These are phyloP conservation scores for Coniferiporia sulphurascens DNA, from an alignment of 1,284 basidiomycete genomes.

Conservation along the genomic window DNA sequence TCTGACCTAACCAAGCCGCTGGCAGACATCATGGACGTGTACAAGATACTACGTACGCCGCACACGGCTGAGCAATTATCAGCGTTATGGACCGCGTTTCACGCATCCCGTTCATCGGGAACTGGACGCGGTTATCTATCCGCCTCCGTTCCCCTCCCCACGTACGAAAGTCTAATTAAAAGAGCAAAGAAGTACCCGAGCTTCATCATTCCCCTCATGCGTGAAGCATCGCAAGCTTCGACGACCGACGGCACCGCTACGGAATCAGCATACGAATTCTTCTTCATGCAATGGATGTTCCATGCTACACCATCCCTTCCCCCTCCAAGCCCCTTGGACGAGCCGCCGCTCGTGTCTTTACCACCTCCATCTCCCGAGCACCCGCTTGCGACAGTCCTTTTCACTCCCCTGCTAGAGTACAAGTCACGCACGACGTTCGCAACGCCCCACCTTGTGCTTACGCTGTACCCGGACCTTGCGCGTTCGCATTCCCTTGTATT, in stretches of 20 bases:
- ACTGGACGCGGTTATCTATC: slow-evolving; percentile 80
- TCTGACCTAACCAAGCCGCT: slow-evolving; percentile 53
- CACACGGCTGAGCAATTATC: slow-evolving; percentile 72
- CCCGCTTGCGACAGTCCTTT: slow-evolving; percentile 72
- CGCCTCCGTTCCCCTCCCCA: slow-evolving; percentile 67
- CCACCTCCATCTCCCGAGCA: slow-evolving; percentile 28
- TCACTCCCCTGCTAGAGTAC: slow-evolving; percentile 94
- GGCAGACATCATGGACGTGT: slow-evolving; percentile 73
- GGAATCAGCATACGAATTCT: slow-evolving; percentile 75
- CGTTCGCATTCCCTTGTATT: slow-evolving; percentile 80
- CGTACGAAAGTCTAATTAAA: slow-evolving; percentile 68
- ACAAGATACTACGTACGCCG: slow-evolving; percentile 61
- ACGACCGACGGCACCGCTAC: slow-evolving; percentile 27
- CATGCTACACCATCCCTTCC: slow-evolving; percentile 62
- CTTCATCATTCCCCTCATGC: slow-evolving; percentile 78
- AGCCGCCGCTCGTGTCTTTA: slow-evolving; percentile 36
- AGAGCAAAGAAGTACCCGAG: slow-evolving; percentile 53
- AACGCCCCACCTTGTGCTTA: slow-evolving; percentile 87
- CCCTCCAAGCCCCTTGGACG: slow-evolving; percentile 28
- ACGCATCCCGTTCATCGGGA: slow-evolving; percentile 69
- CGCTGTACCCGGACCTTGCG: slow-evolving; percentile 89
- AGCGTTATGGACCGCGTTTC: slow-evolving; percentile 86
- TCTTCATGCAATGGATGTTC: slow-evolving; percentile 83
- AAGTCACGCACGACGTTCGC: slow-evolving; percentile 85
- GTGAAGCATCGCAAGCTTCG: slow-evolving; percentile 31